These are phyloP conservation scores for Leishmania arabica DNA, from an alignment of 208 protist genomes.

Conservation along the genomic window DNA sequence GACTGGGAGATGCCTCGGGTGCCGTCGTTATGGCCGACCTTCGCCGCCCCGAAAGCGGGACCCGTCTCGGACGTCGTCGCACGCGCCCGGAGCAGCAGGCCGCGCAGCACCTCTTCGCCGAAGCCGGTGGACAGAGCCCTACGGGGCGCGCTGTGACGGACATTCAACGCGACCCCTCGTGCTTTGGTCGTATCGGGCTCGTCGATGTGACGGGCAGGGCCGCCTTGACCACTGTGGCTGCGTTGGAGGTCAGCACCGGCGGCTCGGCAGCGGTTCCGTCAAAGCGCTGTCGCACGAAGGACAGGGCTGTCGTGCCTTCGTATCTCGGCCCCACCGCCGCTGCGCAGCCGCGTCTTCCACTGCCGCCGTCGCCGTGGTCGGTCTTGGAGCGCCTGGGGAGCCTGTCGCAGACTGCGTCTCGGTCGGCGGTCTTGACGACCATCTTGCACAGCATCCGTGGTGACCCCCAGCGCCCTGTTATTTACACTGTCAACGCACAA, in stretches of 20 bases:
- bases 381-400: constrained; percentile 4
- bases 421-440: background rate
- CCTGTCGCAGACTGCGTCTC: background rate
- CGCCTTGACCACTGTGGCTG: constrained; percentile 32
- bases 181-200: constrained; percentile 46
- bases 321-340: background rate
- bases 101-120: constrained; percentile 13
- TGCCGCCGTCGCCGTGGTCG: constrained; percentile 11
- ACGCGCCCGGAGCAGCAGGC: constrained; percentile 5
- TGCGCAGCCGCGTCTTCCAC: constrained; percentile 11
- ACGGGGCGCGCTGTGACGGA: constrained; percentile 50
- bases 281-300: background rate
- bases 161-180: constrained; percentile 32
- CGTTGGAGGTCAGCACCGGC: constrained; percentile 29
- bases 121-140: constrained; percentile 13
- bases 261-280: background rate
- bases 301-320: background rate
- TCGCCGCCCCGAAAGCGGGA: constrained; percentile 30
- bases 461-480: too few relatives aligned
- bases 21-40: constrained; percentile 69
- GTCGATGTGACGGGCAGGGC: constrained; percentile 53
- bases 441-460: background rate
- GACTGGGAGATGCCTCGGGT: constrained; percentile 53
- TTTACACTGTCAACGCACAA: background rate
- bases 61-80: background rate